phyloP scores from a whole-genome alignment of 2,329 filamentous ascomycete species.

The Biscogniauxia sp. region DNA sequence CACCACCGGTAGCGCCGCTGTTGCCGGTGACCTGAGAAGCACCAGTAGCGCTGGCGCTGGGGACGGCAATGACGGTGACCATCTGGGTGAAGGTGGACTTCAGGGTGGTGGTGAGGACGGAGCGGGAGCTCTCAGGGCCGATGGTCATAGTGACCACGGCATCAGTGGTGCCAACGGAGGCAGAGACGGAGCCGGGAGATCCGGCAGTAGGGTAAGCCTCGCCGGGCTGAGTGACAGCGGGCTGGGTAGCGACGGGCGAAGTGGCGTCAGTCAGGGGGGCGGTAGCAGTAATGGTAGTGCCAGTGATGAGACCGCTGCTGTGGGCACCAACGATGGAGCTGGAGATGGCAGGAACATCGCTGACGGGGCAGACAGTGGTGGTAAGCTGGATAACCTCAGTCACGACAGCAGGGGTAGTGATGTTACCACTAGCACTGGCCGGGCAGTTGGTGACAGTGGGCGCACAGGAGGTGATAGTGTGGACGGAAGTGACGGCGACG shows the following conservation, averaged over 20 bases:
- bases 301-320: slow-evolving; percentile 32
- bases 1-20: slow-evolving; percentile 11
- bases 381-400: slow-evolving; percentile 37
- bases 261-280: slow-evolving; percentile 13
- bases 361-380: slow-evolving; percentile 38
- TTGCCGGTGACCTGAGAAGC: slow-evolving; percentile 1
- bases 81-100: slow-evolving; percentile 30
- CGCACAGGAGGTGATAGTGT: slow-evolving; percentile 34
- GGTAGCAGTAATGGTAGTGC: slow-evolving; percentile 26
- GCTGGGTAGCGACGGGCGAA: slow-evolving; percentile 1
- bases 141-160: slow-evolving; percentile 28
- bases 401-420: slow-evolving; percentile 28
- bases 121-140: slow-evolving; percentile 28
- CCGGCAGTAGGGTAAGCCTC: slow-evolving; percentile 8
- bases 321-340: slow-evolving; percentile 31
- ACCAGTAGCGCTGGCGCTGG: slow-evolving; percentile 11
- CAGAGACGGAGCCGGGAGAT: neutral
- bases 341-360: slow-evolving; percentile 30
- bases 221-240: slow-evolving; percentile 7
- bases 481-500: slow-evolving; percentile 30
- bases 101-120: slow-evolving; percentile 29
- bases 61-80: slow-evolving; percentile 28
- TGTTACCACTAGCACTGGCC: slow-evolving; percentile 13
- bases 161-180: slow-evolving; percentile 14
- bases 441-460: slow-evolving; percentile 36